phyloP scores from a whole-genome alignment of 805 yeast species.

The Candida berthetii region DNA sequence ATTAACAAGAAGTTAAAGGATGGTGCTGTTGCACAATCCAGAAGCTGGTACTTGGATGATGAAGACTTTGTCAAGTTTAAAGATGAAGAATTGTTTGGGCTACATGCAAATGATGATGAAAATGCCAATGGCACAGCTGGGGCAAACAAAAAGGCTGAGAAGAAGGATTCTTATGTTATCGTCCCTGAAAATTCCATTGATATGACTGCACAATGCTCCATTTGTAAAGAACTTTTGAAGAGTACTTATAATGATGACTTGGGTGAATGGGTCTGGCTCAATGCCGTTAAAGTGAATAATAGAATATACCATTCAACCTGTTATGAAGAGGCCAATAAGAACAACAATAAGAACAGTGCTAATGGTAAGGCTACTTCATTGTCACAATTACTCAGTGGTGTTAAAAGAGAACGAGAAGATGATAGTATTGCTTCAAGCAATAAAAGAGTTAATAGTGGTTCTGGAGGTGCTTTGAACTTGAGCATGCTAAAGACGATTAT shows the following conservation, averaged over 20 bases:
- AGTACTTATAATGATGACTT: constrained; percentile 67
- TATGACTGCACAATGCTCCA: constrained; percentile 55
- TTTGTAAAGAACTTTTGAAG: constrained; percentile 59
- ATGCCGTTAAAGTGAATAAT: constrained; percentile 47
- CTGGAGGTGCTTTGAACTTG: background rate
- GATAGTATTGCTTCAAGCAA: background rate
- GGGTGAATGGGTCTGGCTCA: constrained; percentile 81
- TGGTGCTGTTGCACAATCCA: constrained; percentile 51
- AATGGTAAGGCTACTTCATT: background rate
- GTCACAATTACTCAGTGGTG: background rate
- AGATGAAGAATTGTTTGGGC: constrained; percentile 56
- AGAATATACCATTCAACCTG: constrained; percentile 64
- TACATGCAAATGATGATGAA: constrained; percentile 11
- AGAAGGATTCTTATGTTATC: constrained; percentile 45
- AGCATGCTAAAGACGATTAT: background rate
- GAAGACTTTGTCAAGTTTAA: constrained; percentile 68
- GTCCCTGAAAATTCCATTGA: constrained; percentile 62
- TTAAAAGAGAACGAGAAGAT: constrained; percentile 1
- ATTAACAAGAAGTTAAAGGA: constrained; percentile 71
- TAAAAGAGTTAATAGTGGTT: background rate
- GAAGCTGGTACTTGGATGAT: constrained; percentile 78
- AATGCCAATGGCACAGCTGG: constrained; percentile 4
- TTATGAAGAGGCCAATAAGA: constrained; percentile 50
- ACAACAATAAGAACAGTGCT: constrained; percentile 8
- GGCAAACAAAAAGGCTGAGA: constrained; percentile 13